Conservation (phyloP, 108 stramenopile species). For the Cyclotella choctawhatcheeana region DNA sequence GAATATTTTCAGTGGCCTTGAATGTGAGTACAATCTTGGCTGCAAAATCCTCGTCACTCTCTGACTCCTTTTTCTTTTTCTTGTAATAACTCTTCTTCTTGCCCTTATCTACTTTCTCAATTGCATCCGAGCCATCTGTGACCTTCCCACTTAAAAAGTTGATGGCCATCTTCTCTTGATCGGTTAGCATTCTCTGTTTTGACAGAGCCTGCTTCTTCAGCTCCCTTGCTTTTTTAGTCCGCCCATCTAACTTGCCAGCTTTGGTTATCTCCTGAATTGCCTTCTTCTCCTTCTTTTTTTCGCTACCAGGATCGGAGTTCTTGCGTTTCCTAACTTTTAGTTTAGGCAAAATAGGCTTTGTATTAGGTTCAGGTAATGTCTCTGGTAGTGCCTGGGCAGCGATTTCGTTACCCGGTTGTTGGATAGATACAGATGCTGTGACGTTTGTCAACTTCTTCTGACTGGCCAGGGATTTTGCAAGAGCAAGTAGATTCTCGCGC, state of each 20-base stretch:
- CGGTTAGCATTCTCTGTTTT: not conserved
- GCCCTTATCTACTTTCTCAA: not conserved
- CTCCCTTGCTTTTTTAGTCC: constrained; percentile 11
- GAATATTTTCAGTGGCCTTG: constrained; percentile 10
- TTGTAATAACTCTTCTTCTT: not conserved
- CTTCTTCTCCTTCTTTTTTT: constrained; percentile 1
- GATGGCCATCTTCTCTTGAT: constrained; percentile 13
- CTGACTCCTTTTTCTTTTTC: constrained; percentile 5
- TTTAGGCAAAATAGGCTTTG: not conserved
- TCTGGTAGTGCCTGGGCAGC: not conserved
- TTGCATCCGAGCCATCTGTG: not conserved
- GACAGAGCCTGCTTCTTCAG: not conserved
- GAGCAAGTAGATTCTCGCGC: not conserved
- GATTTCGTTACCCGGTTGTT: not conserved
- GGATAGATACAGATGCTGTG: not conserved
- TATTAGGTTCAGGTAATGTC: not conserved
- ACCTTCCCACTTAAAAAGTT: not conserved
- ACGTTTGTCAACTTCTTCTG: not conserved
- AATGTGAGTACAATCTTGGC: constrained; percentile 34
- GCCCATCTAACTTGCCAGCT: constrained; percentile 8
- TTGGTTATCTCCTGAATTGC: constrained; percentile 15
- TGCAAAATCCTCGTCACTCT: constrained; percentile 25
- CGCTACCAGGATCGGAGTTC: not conserved
- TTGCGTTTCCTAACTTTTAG: not conserved
- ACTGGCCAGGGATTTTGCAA: not conserved